Conservation (phyloP, 768 basidiomycete genomes). For the Boletus huronensis region DNA sequence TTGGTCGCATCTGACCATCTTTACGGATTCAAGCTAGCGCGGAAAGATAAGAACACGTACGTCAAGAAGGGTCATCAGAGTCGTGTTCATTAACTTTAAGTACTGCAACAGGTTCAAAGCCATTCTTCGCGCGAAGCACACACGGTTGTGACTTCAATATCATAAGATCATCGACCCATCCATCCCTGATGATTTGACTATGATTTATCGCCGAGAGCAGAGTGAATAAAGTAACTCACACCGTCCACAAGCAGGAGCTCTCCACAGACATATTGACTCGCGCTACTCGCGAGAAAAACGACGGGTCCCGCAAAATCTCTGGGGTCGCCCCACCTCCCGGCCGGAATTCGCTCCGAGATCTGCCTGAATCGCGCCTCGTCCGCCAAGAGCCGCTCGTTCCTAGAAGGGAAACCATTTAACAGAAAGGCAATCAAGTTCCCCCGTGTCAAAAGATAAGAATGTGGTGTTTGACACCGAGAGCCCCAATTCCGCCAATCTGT, state of each 20-base stretch:
- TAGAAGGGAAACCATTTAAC: conserved; percentile 28
- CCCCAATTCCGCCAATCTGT: conserved; percentile 6
- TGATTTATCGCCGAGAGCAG: conserved; percentile 1
- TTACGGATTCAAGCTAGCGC: not conserved
- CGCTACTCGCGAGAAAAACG: conserved; percentile 61
- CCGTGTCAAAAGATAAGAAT: conserved; percentile 5
- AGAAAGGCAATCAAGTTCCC: conserved; percentile 1
- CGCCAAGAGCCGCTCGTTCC: conserved; percentile 62
- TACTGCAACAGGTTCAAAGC: not conserved
- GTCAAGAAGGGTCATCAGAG: conserved; percentile 9
- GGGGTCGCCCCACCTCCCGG: conserved; percentile 64
- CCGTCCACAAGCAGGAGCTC: conserved; percentile 67
- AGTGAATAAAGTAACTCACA: conserved; percentile 38
- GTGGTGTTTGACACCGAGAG: conserved; percentile 1
- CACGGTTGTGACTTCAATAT: not conserved
- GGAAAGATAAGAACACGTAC: conserved; percentile 13
- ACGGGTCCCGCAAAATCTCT: conserved; percentile 65
- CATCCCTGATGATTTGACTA: conserved; percentile 43
- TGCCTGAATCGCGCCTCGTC: conserved; percentile 60
- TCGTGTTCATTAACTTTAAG: conserved; percentile 1
- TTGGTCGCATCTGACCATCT: not conserved
- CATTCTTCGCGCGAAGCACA: conserved; percentile 3
- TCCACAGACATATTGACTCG: conserved; percentile 66
- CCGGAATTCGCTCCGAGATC: conserved; percentile 70
- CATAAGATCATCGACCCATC: conserved; percentile 48